Base-by-base conservation (phyloP, 1,284 basidiomycete species). In the Omphalotus olearius region DNA sequence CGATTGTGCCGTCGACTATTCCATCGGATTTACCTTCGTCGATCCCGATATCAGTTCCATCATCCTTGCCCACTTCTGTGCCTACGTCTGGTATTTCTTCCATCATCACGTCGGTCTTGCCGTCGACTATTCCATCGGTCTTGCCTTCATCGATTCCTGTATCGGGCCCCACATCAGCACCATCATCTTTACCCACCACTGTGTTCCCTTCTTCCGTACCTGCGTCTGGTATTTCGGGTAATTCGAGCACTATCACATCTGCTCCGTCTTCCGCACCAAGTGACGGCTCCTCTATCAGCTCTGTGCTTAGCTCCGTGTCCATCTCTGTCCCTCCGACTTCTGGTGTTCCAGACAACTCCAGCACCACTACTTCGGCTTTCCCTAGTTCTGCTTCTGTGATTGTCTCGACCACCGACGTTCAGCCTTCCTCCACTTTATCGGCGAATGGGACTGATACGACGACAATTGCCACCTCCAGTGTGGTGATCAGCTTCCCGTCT, bases 401-500 rank as follows among this genome's bases (percentile, higher is more conserved):
- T n/a, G 18, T 6, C 43, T 47, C 45, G 20, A 23, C 13, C 43
- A 38, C 37, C 25, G 33, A 38, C 23, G 16, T 18, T n/a, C 43
- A 18, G 33, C 36, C 30, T 28, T 35, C 26, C 18, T 13, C 38
- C 45, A 13, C 42, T 37, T 3, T 20, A 30, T 46, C 45, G n/a
- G 45, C 14, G 13, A 48, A 35, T 16, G 10, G 5, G 6, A 45
- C 28, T 25, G 25, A n/a, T 11, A 40, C 17, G 16, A 36, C 36
- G 11, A 49, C 28, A 14, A 33, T 23, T 26, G 37, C 39, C 28
- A 53, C 41, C 23, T 7, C 36, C 45, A 47, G 43, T 43, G 43
- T 47, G 40, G 30, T 52, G 17, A 51, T 50, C 41, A 48, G 49
- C 16, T 54, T 51, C 47, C 53, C 56, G 17, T 45, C 42, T 39